phyloP scores from a whole-genome alignment of 139 green algal species.

The Astrephomene gubernaculifera region DNA sequence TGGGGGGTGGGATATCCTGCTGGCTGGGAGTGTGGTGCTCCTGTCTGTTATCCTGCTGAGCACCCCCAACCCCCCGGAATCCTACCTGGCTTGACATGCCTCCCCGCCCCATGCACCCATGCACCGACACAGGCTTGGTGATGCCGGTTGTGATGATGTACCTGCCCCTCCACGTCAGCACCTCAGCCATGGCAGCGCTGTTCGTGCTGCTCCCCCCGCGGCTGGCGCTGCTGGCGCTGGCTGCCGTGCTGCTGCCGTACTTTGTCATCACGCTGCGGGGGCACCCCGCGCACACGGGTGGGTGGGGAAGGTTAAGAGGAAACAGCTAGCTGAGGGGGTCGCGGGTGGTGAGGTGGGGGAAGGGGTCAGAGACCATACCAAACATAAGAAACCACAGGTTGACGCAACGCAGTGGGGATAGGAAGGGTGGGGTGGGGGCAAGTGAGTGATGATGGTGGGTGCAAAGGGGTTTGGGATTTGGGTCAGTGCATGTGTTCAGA shows the following conservation, averaged over 20 bases:
- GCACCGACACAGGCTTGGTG: slow-evolving; percentile 29
- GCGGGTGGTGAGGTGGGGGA: no score
- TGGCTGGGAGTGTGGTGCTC: slow-evolving; percentile 7
- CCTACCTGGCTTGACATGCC: neutral
- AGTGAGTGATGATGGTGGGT: no score
- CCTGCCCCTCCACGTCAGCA: slow-evolving; percentile 60
- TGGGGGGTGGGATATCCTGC: neutral
- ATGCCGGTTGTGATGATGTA: slow-evolving; percentile 72
- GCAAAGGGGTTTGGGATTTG: no score
- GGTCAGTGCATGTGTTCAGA: no score
- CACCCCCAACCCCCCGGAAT: neutral
- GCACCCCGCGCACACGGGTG: slow-evolving; percentile 79
- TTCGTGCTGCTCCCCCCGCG: slow-evolving; percentile 60
- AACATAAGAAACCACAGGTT: no score
- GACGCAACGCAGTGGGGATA: no score
- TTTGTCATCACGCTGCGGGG: slow-evolving; percentile 69
- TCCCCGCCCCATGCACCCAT: neutral
- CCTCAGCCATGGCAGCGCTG: slow-evolving; percentile 46
- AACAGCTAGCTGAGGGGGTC: no score
- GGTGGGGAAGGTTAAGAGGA: neutral
- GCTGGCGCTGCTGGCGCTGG: slow-evolving; percentile 32
- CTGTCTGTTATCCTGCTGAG: neutral
- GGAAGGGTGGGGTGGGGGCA: no score
- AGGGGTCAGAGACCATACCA: no score
- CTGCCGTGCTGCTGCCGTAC: slow-evolving; percentile 68